phyloP scores from a whole-genome alignment of 1,284 basidiomycete species.

The Hypsizygus ulmarius region DNA sequence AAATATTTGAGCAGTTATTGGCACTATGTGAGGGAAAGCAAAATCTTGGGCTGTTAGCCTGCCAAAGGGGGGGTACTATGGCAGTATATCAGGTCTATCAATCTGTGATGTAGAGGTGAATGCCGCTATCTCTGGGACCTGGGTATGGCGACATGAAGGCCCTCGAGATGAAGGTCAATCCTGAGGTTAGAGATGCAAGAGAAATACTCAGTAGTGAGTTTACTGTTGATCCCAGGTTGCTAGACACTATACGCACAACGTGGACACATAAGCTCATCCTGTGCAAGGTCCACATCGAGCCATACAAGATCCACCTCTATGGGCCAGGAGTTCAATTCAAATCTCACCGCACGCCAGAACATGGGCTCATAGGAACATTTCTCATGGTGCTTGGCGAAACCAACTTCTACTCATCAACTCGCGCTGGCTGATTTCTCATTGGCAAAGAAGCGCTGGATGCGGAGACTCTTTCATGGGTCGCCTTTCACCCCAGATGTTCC shows the following conservation, averaged over 20 bases:
- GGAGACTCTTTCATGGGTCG: slow-evolving; percentile 26
- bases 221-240: slow-evolving; percentile 20
- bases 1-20: neutral
- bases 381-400: slow-evolving; percentile 28
- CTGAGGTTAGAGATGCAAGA: slow-evolving; percentile 16
- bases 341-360: slow-evolving; percentile 28
- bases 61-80: no score
- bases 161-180: slow-evolving; percentile 18
- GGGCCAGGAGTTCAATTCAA: slow-evolving; percentile 28
- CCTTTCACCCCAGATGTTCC: slow-evolving; percentile 39
- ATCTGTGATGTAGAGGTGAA: no score
- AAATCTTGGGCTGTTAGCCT: no score
- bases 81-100: no score
- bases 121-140: slow-evolving; percentile 21
- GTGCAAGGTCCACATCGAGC: slow-evolving; percentile 22
- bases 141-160: slow-evolving; percentile 23
- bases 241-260: slow-evolving; percentile 15
- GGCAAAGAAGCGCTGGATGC: slow-evolving; percentile 13
- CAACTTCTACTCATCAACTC: neutral
- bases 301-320: slow-evolving; percentile 34
- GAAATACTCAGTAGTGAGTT: slow-evolving; percentile 29
- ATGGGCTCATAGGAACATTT: slow-evolving; percentile 29
- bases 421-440: slow-evolving; percentile 15
- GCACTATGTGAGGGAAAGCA: no score
- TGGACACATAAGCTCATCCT: slow-evolving; percentile 26